These are phyloP conservation scores for Catunica adiposa DNA, from an alignment of 2,329 filamentous ascomycete species.

Conservation along the genomic window DNA sequence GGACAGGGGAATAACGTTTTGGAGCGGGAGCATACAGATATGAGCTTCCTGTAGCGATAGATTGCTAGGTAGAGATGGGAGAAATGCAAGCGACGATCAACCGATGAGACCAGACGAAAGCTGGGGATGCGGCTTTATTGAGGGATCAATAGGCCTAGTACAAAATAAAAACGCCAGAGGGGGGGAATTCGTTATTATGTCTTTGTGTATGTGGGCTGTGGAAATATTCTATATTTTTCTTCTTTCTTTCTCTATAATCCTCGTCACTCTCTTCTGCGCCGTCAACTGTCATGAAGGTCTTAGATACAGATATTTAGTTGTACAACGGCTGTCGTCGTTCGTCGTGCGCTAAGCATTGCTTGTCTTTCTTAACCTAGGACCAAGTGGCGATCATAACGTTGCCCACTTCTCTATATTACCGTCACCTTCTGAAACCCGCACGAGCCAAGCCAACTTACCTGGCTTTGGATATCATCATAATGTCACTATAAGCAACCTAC, in stretches of 20 bases:
- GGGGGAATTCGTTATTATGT: not conserved
- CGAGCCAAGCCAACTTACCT: not conserved
- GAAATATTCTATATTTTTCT: too few species aligned
- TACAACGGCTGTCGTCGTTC: not conserved
- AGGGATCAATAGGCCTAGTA: not conserved
- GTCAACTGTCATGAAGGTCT: too few species aligned
- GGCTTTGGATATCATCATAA: not conserved
- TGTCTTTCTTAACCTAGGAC: not conserved
- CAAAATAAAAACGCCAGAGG: not conserved
- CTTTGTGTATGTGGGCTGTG: too few species aligned
- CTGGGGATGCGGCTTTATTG: not conserved
- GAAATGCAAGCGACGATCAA: not conserved
- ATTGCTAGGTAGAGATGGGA: not conserved
- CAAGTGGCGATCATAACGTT: not conserved
- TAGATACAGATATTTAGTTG: not conserved
- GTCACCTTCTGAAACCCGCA: not conserved
- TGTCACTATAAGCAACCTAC: not conserved
- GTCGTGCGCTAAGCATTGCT: not conserved
- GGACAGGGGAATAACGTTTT: not conserved
- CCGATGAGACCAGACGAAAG: not conserved
- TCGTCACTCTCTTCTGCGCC: too few species aligned
- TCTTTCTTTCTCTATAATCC: too few species aligned
- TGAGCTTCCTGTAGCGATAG: not conserved
- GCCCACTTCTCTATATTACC: not conserved
- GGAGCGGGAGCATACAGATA: not conserved